A percentile compares a stretch with the other conserved stretches of the same genome.
phyloP scores from a whole-genome alignment of 2,329 filamentous ascomycete species.

The Arthroderma sp. region DNA sequence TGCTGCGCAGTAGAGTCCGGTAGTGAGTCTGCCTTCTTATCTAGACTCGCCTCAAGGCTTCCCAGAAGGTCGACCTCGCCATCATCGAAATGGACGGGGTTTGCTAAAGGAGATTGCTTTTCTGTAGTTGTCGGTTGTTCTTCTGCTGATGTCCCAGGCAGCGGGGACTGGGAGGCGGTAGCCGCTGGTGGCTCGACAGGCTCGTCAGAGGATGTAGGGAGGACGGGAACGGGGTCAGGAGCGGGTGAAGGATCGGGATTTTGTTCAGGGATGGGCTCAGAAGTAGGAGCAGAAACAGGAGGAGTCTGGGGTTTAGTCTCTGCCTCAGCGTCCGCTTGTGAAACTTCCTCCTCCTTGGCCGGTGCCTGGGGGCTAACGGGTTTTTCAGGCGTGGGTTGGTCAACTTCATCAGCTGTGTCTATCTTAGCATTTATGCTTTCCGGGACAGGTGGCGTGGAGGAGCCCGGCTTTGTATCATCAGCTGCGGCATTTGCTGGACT shows the following conservation, averaged over 20 bases:
- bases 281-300: background rate
- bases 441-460: background rate
- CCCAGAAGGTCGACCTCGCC: constrained; percentile 37
- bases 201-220: background rate
- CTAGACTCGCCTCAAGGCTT: constrained; percentile 36
- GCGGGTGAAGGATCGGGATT: background rate
- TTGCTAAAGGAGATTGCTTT: background rate
- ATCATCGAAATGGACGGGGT: constrained; percentile 19
- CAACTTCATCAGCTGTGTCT: background rate
- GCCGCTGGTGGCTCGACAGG: background rate
- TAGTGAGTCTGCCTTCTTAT: background rate
- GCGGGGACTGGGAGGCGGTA: background rate
- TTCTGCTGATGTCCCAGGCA: background rate
- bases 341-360: background rate
- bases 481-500: background rate
- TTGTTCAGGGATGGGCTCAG: background rate
- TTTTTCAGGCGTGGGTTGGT: background rate
- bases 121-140: background rate
- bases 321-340: background rate
- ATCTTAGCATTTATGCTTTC: background rate
- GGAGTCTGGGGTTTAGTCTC: constrained; percentile 1
- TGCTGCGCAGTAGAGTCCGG: background rate
- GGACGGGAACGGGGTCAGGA: background rate
- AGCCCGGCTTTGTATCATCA: background rate
- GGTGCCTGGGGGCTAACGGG: background rate